Base-by-base conservation (phyloP, 1,139 yeast genomes). In the Spathaspora sp. region DNA sequence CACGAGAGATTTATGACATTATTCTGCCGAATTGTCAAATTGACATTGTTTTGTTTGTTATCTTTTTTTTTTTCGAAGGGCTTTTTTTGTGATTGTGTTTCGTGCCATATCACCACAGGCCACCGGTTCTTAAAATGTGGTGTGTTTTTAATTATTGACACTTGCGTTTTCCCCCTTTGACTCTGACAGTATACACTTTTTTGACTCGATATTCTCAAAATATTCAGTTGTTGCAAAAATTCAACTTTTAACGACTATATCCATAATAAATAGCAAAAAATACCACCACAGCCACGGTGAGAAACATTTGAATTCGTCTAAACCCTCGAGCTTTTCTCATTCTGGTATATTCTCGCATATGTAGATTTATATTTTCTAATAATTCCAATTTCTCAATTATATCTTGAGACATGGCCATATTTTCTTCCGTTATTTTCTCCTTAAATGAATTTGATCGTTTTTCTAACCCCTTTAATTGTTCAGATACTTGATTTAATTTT, bases 331-430 rank as follows among this genome's bases (percentile, higher is more conserved):
- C 15, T 15, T 36, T 29, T 24, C 20, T 72, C 55, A 27, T 62
- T 39, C 38, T 38, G n/a, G 68, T 56, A 51, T 64, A 63, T 41
- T 63, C 66, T 15, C 55, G 54, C 43, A 71, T 66, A 42, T 59
- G 55, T 15, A 54, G 50, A 42, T 68, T 66, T 6, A 74, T 60
- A 18, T 56, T 51, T 45, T 73, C 78, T 51, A 74, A 59, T 4
- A 65, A 45, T 37, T 63, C 67, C 42, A 74, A 54, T 46, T 66
- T 67, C 16, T 57, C 59, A n/a, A 57, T 54, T 46, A 73, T 57
- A n/a, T 64, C 67, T 23, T 51, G 48, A 25, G 63, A 52, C 54
- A 72, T 59, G 8, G 56, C 48, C 4, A 52, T 43, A 51, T 71
- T 72, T 48, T 64, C 64, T 27, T 53, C 48, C n/a, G 58, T 57